Evolutionary conservation across 495 filamentous ascomycete genomes (phyloP).

Genomic region (Pyrenopolyporus hunteri): DNA sequence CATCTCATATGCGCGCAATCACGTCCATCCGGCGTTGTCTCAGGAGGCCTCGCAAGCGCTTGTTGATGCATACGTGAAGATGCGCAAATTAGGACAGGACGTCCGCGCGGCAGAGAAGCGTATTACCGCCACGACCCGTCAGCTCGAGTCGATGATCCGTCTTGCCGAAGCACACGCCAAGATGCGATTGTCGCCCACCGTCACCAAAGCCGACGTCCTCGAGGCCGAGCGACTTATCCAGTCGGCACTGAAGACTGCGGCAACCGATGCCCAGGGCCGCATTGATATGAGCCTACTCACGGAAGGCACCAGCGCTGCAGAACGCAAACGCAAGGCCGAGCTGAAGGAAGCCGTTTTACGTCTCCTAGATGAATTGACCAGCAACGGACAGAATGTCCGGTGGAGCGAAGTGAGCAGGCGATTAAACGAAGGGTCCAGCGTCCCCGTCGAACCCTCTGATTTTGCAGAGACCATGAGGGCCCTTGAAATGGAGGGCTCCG

Average conservation of each 20-base stretch:
- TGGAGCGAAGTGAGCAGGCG: conserved; percentile 76
- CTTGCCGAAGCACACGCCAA: conserved; percentile 95
- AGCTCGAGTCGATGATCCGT: conserved; percentile 96
- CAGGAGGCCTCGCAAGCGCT: conserved; percentile 79
- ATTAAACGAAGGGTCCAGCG: conserved; percentile 76
- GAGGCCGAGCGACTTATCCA: conserved; percentile 94
- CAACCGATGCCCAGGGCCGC: conserved; percentile 90
- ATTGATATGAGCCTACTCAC: conserved; percentile 97
- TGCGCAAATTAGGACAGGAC: conserved; percentile 95
- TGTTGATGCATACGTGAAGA: conserved; percentile 86
- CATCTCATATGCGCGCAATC: conserved; percentile 93
- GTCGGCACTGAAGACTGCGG: conserved; percentile 93
- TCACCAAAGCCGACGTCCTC: conserved; percentile 81
- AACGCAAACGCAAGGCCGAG: conserved; percentile 79
- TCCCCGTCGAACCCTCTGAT: conserved; percentile 74
- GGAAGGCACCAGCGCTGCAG: conserved; percentile 84
- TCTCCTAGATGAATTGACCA: conserved; percentile 79
- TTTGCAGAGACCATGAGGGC: conserved; percentile 79
- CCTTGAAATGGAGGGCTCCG: conserved; percentile 82
- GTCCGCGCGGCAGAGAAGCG: conserved; percentile 91
- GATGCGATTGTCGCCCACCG: conserved; percentile 81
- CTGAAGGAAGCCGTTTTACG: conserved; percentile 78
- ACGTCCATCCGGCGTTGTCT: conserved; percentile 81
- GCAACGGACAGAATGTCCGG: conserved; percentile 69
- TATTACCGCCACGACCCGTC: conserved; percentile 95